Evolutionary conservation across 176 grass and related monocot genomes (phyloP).

Genomic region (Alopecurus myosuroides): DNA sequence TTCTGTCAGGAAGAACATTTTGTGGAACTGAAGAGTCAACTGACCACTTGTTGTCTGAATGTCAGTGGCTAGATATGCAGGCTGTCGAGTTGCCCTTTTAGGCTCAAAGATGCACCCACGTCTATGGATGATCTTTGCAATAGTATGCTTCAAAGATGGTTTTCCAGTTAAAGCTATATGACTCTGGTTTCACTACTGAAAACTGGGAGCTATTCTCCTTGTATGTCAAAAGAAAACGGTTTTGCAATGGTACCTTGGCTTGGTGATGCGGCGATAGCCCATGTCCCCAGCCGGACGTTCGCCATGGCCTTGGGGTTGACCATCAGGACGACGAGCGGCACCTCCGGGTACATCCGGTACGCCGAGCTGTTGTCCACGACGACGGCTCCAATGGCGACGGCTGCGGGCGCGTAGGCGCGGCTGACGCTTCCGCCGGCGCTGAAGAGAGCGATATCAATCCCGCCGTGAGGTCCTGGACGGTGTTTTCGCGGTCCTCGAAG

Average conservation of each 20-base stretch:
- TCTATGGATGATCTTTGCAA: not conserved
- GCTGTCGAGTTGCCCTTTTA: not conserved
- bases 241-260: slow-evolving; percentile 54
- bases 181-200: not conserved
- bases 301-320: slow-evolving; percentile 85
- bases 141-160: not conserved
- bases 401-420: slow-evolving; percentile 42
- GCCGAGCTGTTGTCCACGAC: slow-evolving; percentile 94
- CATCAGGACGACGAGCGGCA: slow-evolving; percentile 89
- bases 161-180: not conserved
- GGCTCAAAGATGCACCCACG: not conserved
- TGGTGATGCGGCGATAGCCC: slow-evolving; percentile 82
- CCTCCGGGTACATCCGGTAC: slow-evolving; percentile 75
- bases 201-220: not conserved
- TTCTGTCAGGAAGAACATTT: not conserved
- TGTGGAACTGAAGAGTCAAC: not conserved
- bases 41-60: not conserved
- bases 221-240: not conserved
- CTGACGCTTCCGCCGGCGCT: slow-evolving; percentile 81
- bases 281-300: slow-evolving; percentile 53
- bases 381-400: slow-evolving; percentile 61
- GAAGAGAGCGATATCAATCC: slow-evolving; percentile 79
- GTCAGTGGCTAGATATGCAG: not conserved
- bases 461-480: slow-evolving; percentile 64
- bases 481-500: slow-evolving; percentile 69